Evolutionary conservation across 345 rosid genomes (phyloP).

Genomic region (Salix exigua): DNA sequence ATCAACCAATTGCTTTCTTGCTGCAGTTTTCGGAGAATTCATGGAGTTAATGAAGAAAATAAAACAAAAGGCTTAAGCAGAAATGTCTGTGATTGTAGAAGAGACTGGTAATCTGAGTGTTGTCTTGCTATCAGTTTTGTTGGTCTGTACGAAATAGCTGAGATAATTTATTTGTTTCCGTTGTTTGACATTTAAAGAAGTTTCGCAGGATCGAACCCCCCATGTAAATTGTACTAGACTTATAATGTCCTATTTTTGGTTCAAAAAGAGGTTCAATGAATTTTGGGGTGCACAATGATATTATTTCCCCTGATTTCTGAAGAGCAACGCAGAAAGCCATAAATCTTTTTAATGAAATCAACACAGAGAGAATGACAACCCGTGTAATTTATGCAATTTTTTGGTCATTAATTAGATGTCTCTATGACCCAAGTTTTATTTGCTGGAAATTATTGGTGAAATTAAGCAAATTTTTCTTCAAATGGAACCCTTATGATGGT

Average conservation of each 20-base stretch:
- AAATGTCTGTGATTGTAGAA: background rate
- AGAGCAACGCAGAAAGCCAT: background rate
- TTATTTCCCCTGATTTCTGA: background rate
- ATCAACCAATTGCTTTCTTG: background rate
- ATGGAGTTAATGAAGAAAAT: slow-evolving; percentile 20
- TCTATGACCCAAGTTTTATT: no score
- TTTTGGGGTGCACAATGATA: background rate
- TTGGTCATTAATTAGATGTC: no score
- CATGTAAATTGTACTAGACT: background rate
- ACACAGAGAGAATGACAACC: background rate
- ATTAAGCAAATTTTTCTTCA: no score
- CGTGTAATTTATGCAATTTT: no score
- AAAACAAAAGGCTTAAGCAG: slow-evolving; percentile 18
- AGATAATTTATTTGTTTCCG: background rate
- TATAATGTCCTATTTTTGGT: background rate
- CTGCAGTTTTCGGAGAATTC: slow-evolving; percentile 30
- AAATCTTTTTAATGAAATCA: background rate
- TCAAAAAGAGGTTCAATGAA: background rate
- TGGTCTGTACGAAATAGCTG: background rate
- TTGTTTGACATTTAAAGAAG: background rate
- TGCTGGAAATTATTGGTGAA: background rate
- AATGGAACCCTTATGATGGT: no score
- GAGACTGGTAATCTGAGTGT: background rate
- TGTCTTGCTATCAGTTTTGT: background rate
- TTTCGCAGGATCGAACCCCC: background rate